Evolutionary conservation across 2,329 filamentous ascomycete species (phyloP).

Genomic region (Bipolaris sorokiniana): DNA sequence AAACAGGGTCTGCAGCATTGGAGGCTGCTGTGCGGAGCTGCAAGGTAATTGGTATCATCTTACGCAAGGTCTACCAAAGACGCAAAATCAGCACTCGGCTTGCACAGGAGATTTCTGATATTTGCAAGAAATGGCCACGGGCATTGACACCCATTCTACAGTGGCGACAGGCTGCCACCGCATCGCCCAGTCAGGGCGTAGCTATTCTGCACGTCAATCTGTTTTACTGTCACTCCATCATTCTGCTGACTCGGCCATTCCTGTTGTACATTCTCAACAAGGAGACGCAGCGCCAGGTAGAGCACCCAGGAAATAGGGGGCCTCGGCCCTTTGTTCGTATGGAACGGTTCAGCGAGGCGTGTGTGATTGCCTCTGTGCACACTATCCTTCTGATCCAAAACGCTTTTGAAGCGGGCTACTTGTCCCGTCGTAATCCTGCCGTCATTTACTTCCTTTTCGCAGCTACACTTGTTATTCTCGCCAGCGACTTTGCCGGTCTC

Average conservation of each 20-base stretch:
- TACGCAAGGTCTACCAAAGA: constrained; percentile 66
- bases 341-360: constrained; percentile 56
- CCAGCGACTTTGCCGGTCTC: constrained; percentile 50
- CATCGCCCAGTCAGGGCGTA: constrained; percentile 59
- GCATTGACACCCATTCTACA: constrained; percentile 58
- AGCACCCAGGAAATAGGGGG: constrained; percentile 32
- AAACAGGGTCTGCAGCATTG: constrained; percentile 53
- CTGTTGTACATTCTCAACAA: constrained; percentile 64
- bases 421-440: constrained; percentile 49
- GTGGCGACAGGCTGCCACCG: constrained; percentile 57
- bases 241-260: constrained; percentile 69
- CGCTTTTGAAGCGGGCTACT: constrained; percentile 50
- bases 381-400: constrained; percentile 50
- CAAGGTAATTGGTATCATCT: constrained; percentile 63
- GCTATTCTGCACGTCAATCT: constrained; percentile 68
- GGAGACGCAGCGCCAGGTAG: constrained; percentile 47
- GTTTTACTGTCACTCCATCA: constrained; percentile 66
- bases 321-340: constrained; percentile 49
- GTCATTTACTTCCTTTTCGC: constrained; percentile 53
- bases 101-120: constrained; percentile 63
- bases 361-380: constrained; percentile 51
- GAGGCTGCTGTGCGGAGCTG: constrained; percentile 65
- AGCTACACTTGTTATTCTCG: constrained; percentile 48
- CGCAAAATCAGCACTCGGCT: constrained; percentile 64
- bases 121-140: constrained; percentile 60